Conservation (phyloP, 805 yeast species). For the Citeromyces matritensis region DNA sequence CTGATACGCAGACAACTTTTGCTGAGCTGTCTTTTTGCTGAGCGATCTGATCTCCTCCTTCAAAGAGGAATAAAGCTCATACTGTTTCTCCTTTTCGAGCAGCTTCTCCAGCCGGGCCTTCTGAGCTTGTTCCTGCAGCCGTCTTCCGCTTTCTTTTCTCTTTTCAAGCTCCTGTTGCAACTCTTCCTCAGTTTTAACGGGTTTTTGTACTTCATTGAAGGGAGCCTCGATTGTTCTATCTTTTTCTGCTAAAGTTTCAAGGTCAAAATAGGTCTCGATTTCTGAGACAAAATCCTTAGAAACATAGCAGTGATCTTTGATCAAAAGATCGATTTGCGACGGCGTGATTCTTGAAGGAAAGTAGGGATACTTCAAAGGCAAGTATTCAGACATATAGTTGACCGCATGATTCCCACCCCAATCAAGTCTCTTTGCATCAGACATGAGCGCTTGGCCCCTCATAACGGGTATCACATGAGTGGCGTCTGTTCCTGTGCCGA, state of each 20-base stretch:
- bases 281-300: constrained; percentile 57
- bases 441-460: constrained; percentile 47
- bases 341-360: constrained; percentile 65
- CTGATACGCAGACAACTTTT: constrained; percentile 52
- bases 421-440: constrained; percentile 66
- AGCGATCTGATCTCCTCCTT: constrained; percentile 32
- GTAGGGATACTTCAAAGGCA: constrained; percentile 78
- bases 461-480: constrained; percentile 75
- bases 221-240: constrained; percentile 80
- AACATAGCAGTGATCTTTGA: constrained; percentile 69
- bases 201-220: constrained; percentile 44
- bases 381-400: constrained; percentile 42
- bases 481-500: constrained; percentile 72
- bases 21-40: constrained; percentile 36
- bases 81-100: constrained; percentile 68
- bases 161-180: constrained; percentile 61
- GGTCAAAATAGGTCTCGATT: constrained; percentile 34
- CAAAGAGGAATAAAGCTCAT: constrained; percentile 49
- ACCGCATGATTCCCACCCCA: constrained; percentile 81
- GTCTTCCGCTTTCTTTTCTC: constrained; percentile 71
- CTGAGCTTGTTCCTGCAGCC: constrained; percentile 88
- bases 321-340: constrained; percentile 49
- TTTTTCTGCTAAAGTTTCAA: constrained; percentile 48
- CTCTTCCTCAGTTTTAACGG: constrained; percentile 76
- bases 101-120: constrained; percentile 69